These are phyloP conservation scores for Leucogyrophana mollusca DNA, from an alignment of 768 basidiomycete species.

Conservation along the genomic window DNA sequence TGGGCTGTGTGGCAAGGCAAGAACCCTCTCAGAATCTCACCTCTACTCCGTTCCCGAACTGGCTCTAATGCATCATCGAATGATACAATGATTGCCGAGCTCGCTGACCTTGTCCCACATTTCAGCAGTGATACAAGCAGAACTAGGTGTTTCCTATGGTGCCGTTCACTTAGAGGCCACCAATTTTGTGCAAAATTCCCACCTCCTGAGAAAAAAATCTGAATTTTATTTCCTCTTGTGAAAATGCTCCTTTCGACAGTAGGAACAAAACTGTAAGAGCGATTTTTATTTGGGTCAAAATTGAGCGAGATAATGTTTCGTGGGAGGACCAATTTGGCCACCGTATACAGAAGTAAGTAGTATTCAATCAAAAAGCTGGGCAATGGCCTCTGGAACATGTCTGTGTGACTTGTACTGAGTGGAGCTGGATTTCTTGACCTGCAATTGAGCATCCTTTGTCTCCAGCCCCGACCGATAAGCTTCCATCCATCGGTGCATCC, in stretches of 20 bases:
- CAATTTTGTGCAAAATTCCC: conserved; percentile 10
- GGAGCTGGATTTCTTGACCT: conserved; percentile 11
- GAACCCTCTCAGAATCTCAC: too few species aligned
- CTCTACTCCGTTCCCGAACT: too few species aligned
- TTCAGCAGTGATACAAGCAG: conserved; percentile 25
- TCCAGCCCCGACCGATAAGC: conserved; percentile 12
- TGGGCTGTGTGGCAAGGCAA: too few species aligned
- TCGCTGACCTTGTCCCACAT: conserved; percentile 12
- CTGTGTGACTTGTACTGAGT: conserved; percentile 12
- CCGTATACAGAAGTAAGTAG: neutral
- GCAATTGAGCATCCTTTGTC: conserved; percentile 13
- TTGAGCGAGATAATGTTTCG: conserved; percentile 8
- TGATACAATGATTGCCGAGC: conserved; percentile 17
- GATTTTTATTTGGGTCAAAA: conserved; percentile 11
- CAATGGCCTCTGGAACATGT: conserved; percentile 1
- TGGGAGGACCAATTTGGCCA: conserved; percentile 5
- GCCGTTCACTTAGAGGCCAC: conserved; percentile 11
- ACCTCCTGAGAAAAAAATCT: neutral
- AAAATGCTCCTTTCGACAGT: conserved; percentile 10
- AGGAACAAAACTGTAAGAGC: conserved; percentile 10
- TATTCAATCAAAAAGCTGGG: conserved; percentile 3
- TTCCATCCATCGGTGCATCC: conserved; percentile 15
- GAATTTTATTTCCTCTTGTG: conserved; percentile 5
- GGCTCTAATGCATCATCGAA: conserved; percentile 30
- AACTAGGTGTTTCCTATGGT: conserved; percentile 33